These are phyloP conservation scores for Lignosus rhinocerotis DNA, from an alignment of 1,284 basidiomycete species.

Conservation along the genomic window DNA sequence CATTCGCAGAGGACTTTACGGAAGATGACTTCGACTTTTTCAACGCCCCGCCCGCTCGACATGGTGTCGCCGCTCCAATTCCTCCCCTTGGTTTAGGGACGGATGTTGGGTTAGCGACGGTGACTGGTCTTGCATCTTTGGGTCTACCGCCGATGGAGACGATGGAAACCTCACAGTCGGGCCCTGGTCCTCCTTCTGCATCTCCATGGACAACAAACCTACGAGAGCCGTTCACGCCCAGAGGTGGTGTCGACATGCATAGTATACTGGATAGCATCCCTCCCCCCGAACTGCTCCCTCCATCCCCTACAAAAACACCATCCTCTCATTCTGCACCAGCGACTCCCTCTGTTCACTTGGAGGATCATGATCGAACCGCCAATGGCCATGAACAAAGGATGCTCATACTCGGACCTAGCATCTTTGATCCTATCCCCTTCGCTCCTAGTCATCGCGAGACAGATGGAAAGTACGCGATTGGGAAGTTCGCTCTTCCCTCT, in stretches of 20 bases:
- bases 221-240: conserved; percentile 34
- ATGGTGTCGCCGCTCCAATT: conserved; percentile 4
- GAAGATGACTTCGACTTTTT: conserved; percentile 83
- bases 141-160: conserved; percentile 35
- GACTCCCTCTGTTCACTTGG: conserved; percentile 54
- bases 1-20: conserved; percentile 46
- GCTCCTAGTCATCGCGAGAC: conserved; percentile 54
- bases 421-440: conserved; percentile 74
- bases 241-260: conserved; percentile 21
- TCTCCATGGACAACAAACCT: conserved; percentile 32
- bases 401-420: conserved; percentile 18
- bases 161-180: conserved; percentile 31
- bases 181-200: conserved; percentile 29
- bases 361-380: conserved; percentile 23
- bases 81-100: conserved; percentile 13
- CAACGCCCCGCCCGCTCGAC: conserved; percentile 40
- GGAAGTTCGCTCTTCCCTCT: conserved; percentile 73
- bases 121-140: conserved; percentile 24
- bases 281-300: conserved; percentile 37
- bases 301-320: conserved; percentile 43
- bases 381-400: conserved; percentile 15
- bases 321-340: conserved; percentile 44
- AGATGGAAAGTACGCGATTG: conserved; percentile 72
- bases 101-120: conserved; percentile 26
- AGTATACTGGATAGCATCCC: conserved; percentile 12